Percentiles rank a stretch among this genome's conserved stretches.
Conservation (phyloP, 1,139 yeast species). For the Saccharomyces hybrid region DNA sequence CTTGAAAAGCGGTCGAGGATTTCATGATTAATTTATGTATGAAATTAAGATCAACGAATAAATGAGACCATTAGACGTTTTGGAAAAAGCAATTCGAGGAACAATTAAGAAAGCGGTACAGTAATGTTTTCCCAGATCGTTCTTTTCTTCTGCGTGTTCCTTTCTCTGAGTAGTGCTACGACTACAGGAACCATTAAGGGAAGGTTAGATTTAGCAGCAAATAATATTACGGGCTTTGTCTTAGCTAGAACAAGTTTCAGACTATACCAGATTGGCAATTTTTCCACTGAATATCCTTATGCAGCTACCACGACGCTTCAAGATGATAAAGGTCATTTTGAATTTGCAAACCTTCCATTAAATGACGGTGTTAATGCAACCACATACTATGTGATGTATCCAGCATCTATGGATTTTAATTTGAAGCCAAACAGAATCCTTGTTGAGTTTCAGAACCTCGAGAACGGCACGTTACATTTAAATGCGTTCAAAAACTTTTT, state of each 20-base stretch:
- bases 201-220: slow-evolving; percentile 17
- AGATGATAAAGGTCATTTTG: slow-evolving; percentile 24
- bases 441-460: slow-evolving; percentile 19
- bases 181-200: slow-evolving; percentile 15
- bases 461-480: slow-evolving; percentile 14
- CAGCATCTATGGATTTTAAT: slow-evolving; percentile 29
- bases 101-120: neutral
- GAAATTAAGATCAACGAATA: neutral
- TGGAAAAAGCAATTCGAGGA: neutral
- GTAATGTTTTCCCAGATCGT: neutral
- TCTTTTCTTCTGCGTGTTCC: neutral
- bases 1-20: neutral
- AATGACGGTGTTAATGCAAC: slow-evolving; percentile 20
- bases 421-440: slow-evolving; percentile 30
- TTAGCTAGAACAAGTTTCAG: slow-evolving; percentile 22
- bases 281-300: slow-evolving; percentile 13
- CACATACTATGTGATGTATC: slow-evolving; percentile 25
- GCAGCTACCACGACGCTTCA: slow-evolving; percentile 11
- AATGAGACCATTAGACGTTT: neutral
- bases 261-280: slow-evolving; percentile 25
- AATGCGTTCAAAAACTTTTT: slow-evolving; percentile 27
- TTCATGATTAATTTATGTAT: neutral
- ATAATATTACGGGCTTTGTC: slow-evolving; percentile 17
- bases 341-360: slow-evolving; percentile 25
- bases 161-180: neutral